These are phyloP conservation scores for Candida frijolesensis DNA, from an alignment of 1,139 yeast species.

Conservation along the genomic window DNA sequence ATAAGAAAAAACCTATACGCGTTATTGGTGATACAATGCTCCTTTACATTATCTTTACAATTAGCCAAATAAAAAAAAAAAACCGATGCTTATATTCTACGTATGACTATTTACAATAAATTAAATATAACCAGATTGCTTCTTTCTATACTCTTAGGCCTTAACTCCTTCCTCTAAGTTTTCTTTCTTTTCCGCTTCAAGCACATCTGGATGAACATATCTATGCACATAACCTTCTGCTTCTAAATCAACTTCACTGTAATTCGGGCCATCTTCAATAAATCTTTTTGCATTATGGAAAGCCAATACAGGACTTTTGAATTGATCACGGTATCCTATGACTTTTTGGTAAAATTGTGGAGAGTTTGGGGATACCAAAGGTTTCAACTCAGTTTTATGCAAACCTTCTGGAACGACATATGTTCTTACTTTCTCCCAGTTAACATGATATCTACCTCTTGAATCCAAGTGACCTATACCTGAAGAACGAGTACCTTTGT, in stretches of 20 bases:
- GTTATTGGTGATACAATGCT: background rate
- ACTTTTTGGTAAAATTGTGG: slow-evolving; percentile 72
- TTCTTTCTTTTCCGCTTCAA: slow-evolving; percentile 10
- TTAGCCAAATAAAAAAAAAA: background rate
- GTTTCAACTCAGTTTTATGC: slow-evolving; percentile 53
- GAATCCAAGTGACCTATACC: slow-evolving; percentile 85
- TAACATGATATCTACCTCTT: slow-evolving; percentile 72
- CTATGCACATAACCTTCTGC: slow-evolving; percentile 48
- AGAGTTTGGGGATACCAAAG: slow-evolving; percentile 70
- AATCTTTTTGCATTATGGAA: slow-evolving; percentile 74
- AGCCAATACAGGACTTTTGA: slow-evolving; percentile 74
- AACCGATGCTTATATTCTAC: background rate
- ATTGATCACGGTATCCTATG: slow-evolving; percentile 70
- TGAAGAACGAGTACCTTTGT: slow-evolving; percentile 94
- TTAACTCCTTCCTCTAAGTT: slow-evolving; percentile 4
- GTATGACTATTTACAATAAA: background rate
- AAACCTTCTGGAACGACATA: slow-evolving; percentile 76
- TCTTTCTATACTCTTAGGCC: slow-evolving; percentile 1
- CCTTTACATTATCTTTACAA: background rate
- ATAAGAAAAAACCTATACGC: background rate
- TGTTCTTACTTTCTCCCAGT: slow-evolving; percentile 88
- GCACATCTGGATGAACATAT: slow-evolving; percentile 30
- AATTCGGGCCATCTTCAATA: slow-evolving; percentile 67
- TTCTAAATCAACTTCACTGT: slow-evolving; percentile 42
- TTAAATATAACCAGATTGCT: background rate